Evolutionary conservation across 1,284 basidiomycete species (phyloP).

Genomic region (Cystobasidiaceae sp.): DNA sequence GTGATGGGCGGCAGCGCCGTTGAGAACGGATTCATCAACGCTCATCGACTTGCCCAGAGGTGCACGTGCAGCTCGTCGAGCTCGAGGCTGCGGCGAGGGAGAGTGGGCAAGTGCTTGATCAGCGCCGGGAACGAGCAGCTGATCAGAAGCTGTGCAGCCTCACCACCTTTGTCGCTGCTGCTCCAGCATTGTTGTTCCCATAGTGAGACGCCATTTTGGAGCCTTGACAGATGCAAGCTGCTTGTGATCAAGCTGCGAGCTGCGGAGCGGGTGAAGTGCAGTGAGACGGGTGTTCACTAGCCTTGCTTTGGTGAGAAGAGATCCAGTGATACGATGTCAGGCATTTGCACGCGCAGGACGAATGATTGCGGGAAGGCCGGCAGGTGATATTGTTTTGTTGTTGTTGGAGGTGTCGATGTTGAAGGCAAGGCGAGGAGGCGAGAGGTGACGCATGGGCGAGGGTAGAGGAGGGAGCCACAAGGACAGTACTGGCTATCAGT

Average conservation of each 20-base stretch:
- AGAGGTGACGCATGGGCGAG: background rate
- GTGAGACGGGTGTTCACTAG: no score
- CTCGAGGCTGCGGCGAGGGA: slow-evolving; percentile 15
- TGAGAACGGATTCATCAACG: slow-evolving; percentile 27
- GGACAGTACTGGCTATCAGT: no score
- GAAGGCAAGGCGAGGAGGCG: background rate
- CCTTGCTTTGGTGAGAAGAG: no score
- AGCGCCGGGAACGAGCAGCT: background rate
- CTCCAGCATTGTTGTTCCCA: background rate
- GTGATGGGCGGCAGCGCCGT: background rate
- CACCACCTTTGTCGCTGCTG: slow-evolving; percentile 6
- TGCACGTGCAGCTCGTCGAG: slow-evolving; percentile 26
- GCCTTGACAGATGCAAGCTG: no score
- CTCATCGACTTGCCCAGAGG: slow-evolving; percentile 27
- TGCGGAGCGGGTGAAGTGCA: no score
- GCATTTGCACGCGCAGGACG: no score
- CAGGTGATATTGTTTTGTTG: no score
- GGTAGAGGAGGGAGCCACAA: background rate
- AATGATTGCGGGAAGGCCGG: no score
- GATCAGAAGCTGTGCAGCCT: background rate
- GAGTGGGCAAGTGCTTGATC: background rate
- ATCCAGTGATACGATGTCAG: no score
- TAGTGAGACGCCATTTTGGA: background rate
- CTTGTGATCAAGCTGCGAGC: no score
- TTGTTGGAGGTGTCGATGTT: no score